Percentiles rank a stretch among this genome's conserved stretches.
Evolutionary conservation across 163 green algal species (phyloP).

Genomic region (Scenedesmus sp.): DNA sequence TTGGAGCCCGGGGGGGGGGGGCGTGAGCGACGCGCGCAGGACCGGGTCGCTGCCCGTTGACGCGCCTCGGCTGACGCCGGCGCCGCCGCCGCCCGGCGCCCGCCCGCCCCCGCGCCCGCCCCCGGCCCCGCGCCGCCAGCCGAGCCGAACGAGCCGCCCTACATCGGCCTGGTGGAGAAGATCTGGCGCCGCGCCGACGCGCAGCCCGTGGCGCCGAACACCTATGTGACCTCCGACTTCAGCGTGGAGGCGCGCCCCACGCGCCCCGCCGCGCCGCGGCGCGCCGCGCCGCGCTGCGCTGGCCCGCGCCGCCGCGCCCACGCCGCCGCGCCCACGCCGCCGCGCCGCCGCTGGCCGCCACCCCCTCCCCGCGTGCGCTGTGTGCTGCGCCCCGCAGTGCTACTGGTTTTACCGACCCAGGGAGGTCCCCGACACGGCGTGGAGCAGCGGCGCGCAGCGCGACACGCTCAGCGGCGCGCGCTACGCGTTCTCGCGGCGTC

Average conservation of each 20-base stretch:
- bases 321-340: no score
- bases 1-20: no score
- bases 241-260: conserved; percentile 18
- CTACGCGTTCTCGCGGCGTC: neutral
- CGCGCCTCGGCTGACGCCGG: no score
- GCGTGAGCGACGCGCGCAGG: no score
- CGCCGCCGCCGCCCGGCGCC: no score
- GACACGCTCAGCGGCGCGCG: neutral
- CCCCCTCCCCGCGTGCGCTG: neutral
- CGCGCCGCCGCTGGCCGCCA: neutral
- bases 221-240: conserved; percentile 5
- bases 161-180: conserved; percentile 37
- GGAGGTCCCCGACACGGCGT: conserved; percentile 32
- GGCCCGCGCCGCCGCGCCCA: no score
- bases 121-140: conserved; percentile 22
- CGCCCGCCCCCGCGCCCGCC: no score
- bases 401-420: conserved; percentile 40
- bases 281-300: no score
- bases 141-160: neutral
- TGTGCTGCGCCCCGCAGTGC: conserved; percentile 21
- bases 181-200: conserved; percentile 2
- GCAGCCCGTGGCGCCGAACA: neutral
- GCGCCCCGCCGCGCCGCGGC: no score
- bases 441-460: neutral
- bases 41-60: no score